Base-by-base conservation (phyloP, 2,329 filamentous ascomycete genomes). In the Dothiorella sarmentorum region DNA sequence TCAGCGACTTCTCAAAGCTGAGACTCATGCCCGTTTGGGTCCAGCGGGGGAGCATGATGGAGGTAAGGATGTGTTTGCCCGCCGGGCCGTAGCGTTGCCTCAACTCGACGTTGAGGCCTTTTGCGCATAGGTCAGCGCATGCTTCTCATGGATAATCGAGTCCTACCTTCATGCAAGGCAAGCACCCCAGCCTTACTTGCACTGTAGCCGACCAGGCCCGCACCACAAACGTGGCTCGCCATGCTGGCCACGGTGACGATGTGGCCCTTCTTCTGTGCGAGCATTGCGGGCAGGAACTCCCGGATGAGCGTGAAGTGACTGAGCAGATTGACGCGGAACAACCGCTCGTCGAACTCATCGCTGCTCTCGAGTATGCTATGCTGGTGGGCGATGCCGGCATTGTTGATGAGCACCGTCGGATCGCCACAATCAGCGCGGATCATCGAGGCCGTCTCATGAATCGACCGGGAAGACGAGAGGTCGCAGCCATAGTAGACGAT, bases 301-400 rank as follows among this genome's bases (percentile, higher is more conserved):
- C 66, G 64, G 45, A 71, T 68, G 2, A 70, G 61, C 0, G 64
- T 61, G 29, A 69, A 64, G 35, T 70, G 68, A 3, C 64, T 64
- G 44, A 68, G 63, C n/a, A 71, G 49, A 56, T 70, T 71, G 26
- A 71, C 64, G 43, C 69, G 62, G 57, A 71, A 65, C 4, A 71
- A 57, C 10, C 62, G 68, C 47, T 69, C 65, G 45, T 61, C 61
- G 22, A 67, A 61, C 18, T 65, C 64, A 37, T 69, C 68, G 17
- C 59, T 63, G 4, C 66, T 67, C 63, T 70, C 47, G 15, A 33
- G 56, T 17, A 53, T 53, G 31, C 10, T 20, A 42, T 26, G 17
- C 22, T 13, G 10, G n/a, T 42, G n/a, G 0, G 60, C 66, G 26
- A 71, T 66, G 2, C 68, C 68, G 17, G 68, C 68, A 42, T 71